These are phyloP conservation scores for Lasiodiplodia sp. DNA, from an alignment of 2,329 filamentous ascomycete genomes.

Conservation along the genomic window DNA sequence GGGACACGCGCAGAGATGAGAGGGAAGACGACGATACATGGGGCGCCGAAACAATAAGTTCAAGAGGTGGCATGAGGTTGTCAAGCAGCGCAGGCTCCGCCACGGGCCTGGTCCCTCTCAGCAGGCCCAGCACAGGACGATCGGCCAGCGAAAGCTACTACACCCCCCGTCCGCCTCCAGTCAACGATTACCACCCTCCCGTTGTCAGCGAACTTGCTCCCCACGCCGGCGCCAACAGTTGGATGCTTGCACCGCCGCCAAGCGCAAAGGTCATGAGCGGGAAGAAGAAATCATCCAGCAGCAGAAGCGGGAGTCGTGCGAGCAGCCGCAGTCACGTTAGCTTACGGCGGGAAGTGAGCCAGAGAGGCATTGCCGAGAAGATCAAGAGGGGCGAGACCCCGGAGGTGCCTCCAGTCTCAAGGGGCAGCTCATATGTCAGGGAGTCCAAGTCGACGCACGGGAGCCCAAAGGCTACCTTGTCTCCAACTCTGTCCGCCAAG, in stretches of 20 bases:
- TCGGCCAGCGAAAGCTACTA: conserved; percentile 44
- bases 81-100: conserved; percentile 40
- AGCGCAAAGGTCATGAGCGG: conserved; percentile 89
- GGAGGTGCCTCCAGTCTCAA: conserved; percentile 45
- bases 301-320: conserved; percentile 58
- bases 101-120: conserved; percentile 40
- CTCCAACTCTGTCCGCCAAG: conserved; percentile 33
- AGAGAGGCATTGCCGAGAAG: conserved; percentile 45
- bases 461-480: conserved; percentile 39
- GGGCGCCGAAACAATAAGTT: conserved; percentile 61
- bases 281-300: conserved; percentile 70
- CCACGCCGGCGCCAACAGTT: conserved; percentile 74
- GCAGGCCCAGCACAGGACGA: conserved; percentile 38
- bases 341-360: conserved; percentile 49
- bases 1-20: conserved; percentile 82
- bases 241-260: conserved; percentile 96
- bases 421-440: conserved; percentile 45
- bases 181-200: conserved; percentile 86
- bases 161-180: conserved; percentile 66
- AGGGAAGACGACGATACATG: conserved; percentile 88
- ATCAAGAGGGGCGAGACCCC: conserved; percentile 45
- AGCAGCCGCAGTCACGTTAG: conserved; percentile 50
- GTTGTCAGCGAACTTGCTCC: conserved; percentile 78
- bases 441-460: conserved; percentile 35
- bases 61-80: conserved; percentile 58